phyloP scores from a whole-genome alignment of 2,329 filamentous ascomycete species.

The Incumbomyces delicatus region DNA sequence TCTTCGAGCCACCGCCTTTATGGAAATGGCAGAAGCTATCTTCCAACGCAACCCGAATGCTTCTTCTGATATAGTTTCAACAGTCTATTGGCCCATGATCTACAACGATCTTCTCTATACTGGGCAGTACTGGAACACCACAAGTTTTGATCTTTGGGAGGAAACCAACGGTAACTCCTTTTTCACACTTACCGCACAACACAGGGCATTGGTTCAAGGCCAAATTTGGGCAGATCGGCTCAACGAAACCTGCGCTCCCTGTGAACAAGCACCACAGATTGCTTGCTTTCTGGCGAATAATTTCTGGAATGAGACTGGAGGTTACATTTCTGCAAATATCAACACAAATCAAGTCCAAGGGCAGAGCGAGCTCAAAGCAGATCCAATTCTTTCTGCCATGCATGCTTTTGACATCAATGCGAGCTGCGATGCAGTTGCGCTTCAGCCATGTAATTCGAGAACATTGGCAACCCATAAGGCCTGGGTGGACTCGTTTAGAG shows the following conservation, averaged over 20 bases:
- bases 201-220: slow-evolving; percentile 53
- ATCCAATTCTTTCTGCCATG: slow-evolving; percentile 57
- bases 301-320: slow-evolving; percentile 55
- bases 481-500: slow-evolving; percentile 65
- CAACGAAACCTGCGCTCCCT: slow-evolving; percentile 52
- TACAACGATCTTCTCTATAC: slow-evolving; percentile 66
- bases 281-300: slow-evolving; percentile 59
- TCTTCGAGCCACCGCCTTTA: slow-evolving; percentile 26
- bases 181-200: slow-evolving; percentile 61
- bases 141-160: slow-evolving; percentile 57
- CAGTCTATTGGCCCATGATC: slow-evolving; percentile 61
- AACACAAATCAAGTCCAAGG: slow-evolving; percentile 44
- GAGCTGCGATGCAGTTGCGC: slow-evolving; percentile 53
- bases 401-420: slow-evolving; percentile 59
- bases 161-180: slow-evolving; percentile 54
- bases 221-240: slow-evolving; percentile 53
- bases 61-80: slow-evolving; percentile 36
- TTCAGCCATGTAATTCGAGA: slow-evolving; percentile 62
- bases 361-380: slow-evolving; percentile 61
- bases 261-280: slow-evolving; percentile 58
- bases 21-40: slow-evolving; percentile 18
- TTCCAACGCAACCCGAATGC: slow-evolving; percentile 12
- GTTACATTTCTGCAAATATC: slow-evolving; percentile 61
- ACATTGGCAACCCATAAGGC: slow-evolving; percentile 67
- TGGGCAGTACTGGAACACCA: slow-evolving; percentile 56